Evolutionary conservation across 371 early-diverging fungal genomes (phyloP).

Genomic region (Mucor ambiguus): DNA sequence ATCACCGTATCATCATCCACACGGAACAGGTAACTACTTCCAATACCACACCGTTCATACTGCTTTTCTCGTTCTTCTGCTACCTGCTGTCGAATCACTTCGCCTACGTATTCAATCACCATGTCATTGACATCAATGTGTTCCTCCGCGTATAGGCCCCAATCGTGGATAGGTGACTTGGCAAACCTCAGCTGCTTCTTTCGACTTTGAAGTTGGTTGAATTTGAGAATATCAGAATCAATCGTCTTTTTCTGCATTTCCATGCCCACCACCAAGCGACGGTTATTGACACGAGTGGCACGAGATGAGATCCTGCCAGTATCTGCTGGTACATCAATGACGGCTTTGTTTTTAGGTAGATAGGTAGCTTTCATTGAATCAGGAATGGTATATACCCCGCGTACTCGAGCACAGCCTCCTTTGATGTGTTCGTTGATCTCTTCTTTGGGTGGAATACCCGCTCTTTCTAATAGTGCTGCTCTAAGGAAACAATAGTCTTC

Average conservation of each 20-base stretch:
- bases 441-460: neutral
- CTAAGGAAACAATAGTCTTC: constrained; percentile 61
- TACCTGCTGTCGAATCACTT: constrained; percentile 93
- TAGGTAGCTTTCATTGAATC: constrained; percentile 70
- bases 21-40: constrained; percentile 94
- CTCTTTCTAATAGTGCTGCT: constrained; percentile 47
- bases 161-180: constrained; percentile 92
- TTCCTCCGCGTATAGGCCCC: constrained; percentile 96
- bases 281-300: constrained; percentile 65
- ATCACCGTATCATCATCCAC: constrained; percentile 95
- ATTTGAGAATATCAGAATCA: constrained; percentile 76
- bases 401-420: constrained; percentile 82
- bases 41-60: constrained; percentile 92
- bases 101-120: constrained; percentile 99
- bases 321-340: constrained; percentile 36
- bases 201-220: constrained; percentile 88
- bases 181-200: constrained; percentile 89
- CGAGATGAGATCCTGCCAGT: constrained; percentile 54
- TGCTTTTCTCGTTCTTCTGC: constrained; percentile 94
- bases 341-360: constrained; percentile 55
- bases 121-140: constrained; percentile 90
- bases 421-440: constrained; percentile 13
- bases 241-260: constrained; percentile 50
- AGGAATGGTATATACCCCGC: constrained; percentile 70
- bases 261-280: constrained; percentile 47